Conservation (phyloP, 2,329 filamentous ascomycete genomes). For the Colletotrichum falcatum region DNA sequence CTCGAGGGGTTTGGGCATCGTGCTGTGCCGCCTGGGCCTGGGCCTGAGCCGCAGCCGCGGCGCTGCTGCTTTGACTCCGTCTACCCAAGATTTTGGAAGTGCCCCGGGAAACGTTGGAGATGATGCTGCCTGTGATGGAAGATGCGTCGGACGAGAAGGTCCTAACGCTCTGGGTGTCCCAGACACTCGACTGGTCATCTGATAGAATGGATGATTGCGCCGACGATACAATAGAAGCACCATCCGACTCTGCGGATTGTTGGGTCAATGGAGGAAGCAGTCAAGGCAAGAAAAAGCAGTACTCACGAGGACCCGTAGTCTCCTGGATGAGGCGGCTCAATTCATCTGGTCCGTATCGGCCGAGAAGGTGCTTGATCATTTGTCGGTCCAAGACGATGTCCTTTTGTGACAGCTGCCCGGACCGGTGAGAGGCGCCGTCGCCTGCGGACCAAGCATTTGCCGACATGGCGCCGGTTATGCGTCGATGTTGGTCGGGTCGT, state of each 20-base stretch:
- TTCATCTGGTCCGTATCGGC: slow-evolving; percentile 50
- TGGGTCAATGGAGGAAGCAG: slow-evolving; percentile 5
- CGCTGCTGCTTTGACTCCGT: slow-evolving; percentile 39
- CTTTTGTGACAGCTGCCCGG: slow-evolving; percentile 38
- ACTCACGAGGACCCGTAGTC: slow-evolving; percentile 49
- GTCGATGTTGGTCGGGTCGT: slow-evolving; percentile 4
- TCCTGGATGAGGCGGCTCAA: slow-evolving; percentile 50
- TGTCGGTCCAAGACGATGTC: slow-evolving; percentile 48
- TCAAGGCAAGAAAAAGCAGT: not conserved
- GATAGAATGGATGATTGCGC: slow-evolving; percentile 52
- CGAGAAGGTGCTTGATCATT: slow-evolving; percentile 51
- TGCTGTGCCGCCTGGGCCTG: slow-evolving; percentile 38
- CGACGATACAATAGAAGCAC: slow-evolving; percentile 51
- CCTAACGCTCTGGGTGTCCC: slow-evolving; percentile 52
- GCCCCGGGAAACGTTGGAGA: slow-evolving; percentile 54
- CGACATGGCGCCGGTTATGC: slow-evolving; percentile 38
- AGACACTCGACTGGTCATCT: slow-evolving; percentile 52
- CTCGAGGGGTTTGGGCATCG: slow-evolving; percentile 23
- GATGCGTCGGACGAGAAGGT: slow-evolving; percentile 56
- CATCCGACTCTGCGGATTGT: slow-evolving; percentile 44
- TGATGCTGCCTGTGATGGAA: slow-evolving; percentile 54
- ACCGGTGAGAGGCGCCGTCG: slow-evolving; percentile 47
- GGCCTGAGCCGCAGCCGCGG: slow-evolving; percentile 34
- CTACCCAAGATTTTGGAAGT: slow-evolving; percentile 52
- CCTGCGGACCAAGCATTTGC: slow-evolving; percentile 49